Evolutionary conservation across 1,284 basidiomycete species (phyloP).

Genomic region (Rhodotorula sp.): DNA sequence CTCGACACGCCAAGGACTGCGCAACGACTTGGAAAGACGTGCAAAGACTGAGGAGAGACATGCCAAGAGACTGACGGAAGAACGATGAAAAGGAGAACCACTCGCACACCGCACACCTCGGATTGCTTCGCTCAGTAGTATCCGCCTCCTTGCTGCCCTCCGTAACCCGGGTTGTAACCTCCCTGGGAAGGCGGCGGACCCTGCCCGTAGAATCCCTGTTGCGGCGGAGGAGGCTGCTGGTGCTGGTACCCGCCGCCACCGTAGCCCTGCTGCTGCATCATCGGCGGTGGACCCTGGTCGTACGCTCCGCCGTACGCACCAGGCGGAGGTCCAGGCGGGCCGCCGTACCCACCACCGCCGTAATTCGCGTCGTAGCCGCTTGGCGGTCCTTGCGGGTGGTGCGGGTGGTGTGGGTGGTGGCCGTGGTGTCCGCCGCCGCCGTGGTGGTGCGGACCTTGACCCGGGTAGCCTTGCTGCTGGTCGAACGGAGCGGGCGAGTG

Average conservation of each 20-base stretch:
- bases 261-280: neutral
- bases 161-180: neutral
- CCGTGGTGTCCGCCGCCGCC: neutral
- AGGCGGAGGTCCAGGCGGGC: neutral
- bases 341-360: neutral
- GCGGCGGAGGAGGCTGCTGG: neutral
- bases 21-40: no score
- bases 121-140: neutral
- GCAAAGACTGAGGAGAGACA: no score
- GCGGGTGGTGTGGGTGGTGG: neutral
- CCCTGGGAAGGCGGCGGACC: neutral
- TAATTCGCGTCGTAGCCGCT: neutral
- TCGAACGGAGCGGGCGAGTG: neutral
- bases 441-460: neutral
- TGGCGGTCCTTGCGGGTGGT: neutral
- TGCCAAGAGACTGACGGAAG: no score
- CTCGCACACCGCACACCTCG: no score
- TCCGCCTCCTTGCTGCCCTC: neutral
- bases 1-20: no score
- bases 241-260: neutral
- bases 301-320: neutral
- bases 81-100: no score
- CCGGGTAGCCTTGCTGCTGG: neutral
- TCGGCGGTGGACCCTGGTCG: neutral
- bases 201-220: neutral